phyloP scores from a whole-genome alignment of 768 basidiomycete species.

The Suillus decipiens region DNA sequence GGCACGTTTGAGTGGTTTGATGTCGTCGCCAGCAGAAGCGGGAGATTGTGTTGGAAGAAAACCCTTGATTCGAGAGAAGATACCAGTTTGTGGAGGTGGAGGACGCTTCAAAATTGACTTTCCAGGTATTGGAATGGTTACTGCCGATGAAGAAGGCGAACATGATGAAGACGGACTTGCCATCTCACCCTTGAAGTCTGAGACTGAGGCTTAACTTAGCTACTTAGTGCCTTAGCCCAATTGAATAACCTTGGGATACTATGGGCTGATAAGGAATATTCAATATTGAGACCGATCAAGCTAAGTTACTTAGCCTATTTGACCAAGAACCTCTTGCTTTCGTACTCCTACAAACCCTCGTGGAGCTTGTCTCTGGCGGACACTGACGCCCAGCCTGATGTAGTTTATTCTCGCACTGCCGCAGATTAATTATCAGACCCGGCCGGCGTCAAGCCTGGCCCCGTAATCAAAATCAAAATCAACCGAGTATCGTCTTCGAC shows the following conservation, averaged over 20 bases:
- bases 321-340: too few relatives aligned
- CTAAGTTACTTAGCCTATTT: too few relatives aligned
- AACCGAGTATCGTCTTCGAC: neutral
- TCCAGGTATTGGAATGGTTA: constrained; percentile 77
- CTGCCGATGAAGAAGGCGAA: constrained; percentile 77
- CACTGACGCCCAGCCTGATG: neutral
- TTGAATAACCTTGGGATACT: neutral
- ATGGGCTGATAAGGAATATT: neutral
- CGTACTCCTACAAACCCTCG: neutral
- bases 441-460: neutral
- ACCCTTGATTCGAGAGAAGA: constrained; percentile 73
- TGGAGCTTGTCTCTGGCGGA: neutral
- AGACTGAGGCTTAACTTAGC: neutral
- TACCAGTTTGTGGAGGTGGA: constrained; percentile 63
- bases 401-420: neutral
- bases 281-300: neutral
- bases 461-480: too few relatives aligned
- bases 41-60: constrained; percentile 64
- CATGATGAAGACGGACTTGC: constrained; percentile 47
- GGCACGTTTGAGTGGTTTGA: constrained; percentile 78
- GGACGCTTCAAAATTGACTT: constrained; percentile 83
- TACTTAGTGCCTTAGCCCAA: neutral
- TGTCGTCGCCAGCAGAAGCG: constrained; percentile 36
- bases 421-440: neutral
- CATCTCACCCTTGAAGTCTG: constrained; percentile 15